Conservation (phyloP, 2,329 filamentous ascomycete species). For the Didymella segeticola region DNA sequence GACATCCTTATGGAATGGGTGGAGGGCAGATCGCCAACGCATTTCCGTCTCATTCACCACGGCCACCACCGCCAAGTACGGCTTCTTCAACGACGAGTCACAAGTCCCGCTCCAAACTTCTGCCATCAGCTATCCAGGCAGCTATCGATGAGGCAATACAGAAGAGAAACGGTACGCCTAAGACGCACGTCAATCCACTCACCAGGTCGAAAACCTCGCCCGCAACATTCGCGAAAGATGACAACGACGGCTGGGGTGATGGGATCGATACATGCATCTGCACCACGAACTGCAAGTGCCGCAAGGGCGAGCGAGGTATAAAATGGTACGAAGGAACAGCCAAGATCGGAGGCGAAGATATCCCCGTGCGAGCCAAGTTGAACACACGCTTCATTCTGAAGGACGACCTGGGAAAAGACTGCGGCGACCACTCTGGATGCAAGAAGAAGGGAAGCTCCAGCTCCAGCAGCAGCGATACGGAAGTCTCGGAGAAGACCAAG, state of each 20-base stretch:
- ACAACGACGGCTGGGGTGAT: constrained; percentile 22
- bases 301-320: constrained; percentile 35
- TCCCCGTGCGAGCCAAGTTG: constrained; percentile 28
- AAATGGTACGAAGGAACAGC: not conserved
- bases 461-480: not conserved
- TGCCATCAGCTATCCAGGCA: not conserved
- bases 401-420: constrained; percentile 35
- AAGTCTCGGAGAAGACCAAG: not conserved
- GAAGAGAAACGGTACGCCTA: not conserved
- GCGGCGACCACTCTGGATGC: constrained; percentile 32
- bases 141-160: not conserved
- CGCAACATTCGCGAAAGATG: not conserved
- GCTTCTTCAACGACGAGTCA: not conserved
- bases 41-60: not conserved
- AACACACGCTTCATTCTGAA: constrained; percentile 31
- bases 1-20: not conserved
- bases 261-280: constrained; percentile 41
- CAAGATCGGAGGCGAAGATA: constrained; percentile 4
- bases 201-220: not conserved
- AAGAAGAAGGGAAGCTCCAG: constrained; percentile 1
- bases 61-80: not conserved
- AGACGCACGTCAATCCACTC: not conserved
- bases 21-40: not conserved
- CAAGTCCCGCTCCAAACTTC: not conserved
- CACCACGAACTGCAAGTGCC: constrained; percentile 36